phyloP scores from a whole-genome alignment of 345 rosid genomes.

The Citrus trifoliata region DNA sequence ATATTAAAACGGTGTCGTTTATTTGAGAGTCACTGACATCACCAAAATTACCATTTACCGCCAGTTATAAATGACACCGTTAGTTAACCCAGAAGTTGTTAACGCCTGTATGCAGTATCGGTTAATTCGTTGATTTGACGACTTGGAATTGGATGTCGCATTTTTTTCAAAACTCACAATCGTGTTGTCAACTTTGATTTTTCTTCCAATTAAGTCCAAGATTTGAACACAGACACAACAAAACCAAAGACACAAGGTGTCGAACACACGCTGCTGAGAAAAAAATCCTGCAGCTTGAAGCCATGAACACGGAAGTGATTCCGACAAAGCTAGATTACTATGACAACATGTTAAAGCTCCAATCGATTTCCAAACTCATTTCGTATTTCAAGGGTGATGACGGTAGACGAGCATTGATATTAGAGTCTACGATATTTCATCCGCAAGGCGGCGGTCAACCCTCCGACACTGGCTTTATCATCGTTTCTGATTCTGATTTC shows the following conservation, averaged over 20 bases:
- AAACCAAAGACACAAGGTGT: too few relatives aligned
- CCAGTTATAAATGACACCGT: too few relatives aligned
- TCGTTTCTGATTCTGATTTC: conserved; percentile 22
- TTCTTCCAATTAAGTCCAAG: background rate
- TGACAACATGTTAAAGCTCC: conserved; percentile 20
- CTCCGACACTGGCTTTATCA: conserved; percentile 62
- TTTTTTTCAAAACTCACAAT: background rate
- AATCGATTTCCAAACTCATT: conserved; percentile 19
- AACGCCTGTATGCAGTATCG: too few relatives aligned
- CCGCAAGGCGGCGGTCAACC: conserved; percentile 99
- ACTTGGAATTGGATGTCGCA: too few relatives aligned
- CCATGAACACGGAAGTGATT: background rate
- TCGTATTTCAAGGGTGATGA: conserved; percentile 44
- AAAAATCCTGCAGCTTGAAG: background rate
- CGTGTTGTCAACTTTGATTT: background rate
- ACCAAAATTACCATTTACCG: too few relatives aligned
- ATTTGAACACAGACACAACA: background rate
- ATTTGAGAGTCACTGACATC: too few relatives aligned
- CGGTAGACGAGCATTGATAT: conserved; percentile 51
- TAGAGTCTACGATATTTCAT: conserved; percentile 81
- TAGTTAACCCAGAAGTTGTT: too few relatives aligned
- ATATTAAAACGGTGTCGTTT: too few relatives aligned
- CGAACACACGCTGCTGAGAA: background rate
- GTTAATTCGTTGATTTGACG: too few relatives aligned
- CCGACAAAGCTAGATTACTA: conserved; percentile 35